Evolutionary conservation across 2,329 filamentous ascomycete genomes (phyloP), one percentile per base, ranked within the genome.

Genomic region (Penicillium brevicompactum): DNA sequence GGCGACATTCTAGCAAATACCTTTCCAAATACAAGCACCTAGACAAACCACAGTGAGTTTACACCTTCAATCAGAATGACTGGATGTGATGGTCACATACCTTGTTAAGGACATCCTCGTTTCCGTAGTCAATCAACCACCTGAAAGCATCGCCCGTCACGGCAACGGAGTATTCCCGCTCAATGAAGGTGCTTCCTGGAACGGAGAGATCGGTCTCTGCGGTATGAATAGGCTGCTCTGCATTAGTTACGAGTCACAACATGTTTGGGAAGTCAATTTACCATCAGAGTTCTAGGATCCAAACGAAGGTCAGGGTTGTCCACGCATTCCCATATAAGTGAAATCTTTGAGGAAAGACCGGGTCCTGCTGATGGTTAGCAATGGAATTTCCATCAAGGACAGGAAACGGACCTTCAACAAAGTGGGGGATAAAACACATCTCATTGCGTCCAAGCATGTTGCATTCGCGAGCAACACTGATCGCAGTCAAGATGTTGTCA

Each of bases 1-100:
- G 94, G 95, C 1, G 93, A 97, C 94, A 99, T 99, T 64, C 94
- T 89, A 4, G 94, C 95, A 74, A 96, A 99, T 1, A 99, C 91
- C 73, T 94, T 93, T 24, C 93, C 92, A 51, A 84, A 85, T 34
- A 96, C 88, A 51, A 99, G 89, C 87, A 97, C 93, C 81, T 94
- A 46, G 14, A 40, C 16, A 46, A 16, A 42, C 16, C 11, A 32
- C 10, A 11, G 16, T 60, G 10, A 54, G 49, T 30, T 38, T 46
- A n/a, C 18, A 5, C 5, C 18, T 22, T 27, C 37, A 22, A 24
- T 24, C 16, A 10, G 21, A 21, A 41, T 27, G 13, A 24, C n/a
- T 21, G 14, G 45, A 32, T 22, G 16, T n/a, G n/a, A 16, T 13
- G 3, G 13, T 51, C 18, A 77, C 80, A 58, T 65, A 89, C 87